Conservation (phyloP, 2,329 filamentous ascomycete genomes). For the Davidsoniella australis region DNA sequence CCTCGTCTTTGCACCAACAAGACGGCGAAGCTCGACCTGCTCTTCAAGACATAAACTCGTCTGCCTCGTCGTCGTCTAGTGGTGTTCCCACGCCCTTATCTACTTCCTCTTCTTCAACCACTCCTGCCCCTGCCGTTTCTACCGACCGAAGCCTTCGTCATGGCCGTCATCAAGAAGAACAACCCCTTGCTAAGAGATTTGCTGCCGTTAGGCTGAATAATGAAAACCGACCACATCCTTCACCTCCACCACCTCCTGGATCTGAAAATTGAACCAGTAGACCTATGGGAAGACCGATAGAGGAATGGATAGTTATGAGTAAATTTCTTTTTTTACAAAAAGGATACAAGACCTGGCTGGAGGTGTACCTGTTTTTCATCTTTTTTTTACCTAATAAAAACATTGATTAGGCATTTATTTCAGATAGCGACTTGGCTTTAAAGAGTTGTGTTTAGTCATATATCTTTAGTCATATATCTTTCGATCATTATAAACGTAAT, state of each 20-base stretch:
- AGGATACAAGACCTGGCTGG: no score
- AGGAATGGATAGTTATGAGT: no score
- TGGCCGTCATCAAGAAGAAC: constrained; percentile 23
- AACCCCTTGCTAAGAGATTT: constrained; percentile 49
- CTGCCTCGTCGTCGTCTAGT: constrained; percentile 17
- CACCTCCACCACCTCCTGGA: constrained; percentile 2
- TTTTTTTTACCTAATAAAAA: no score
- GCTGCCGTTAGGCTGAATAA: constrained; percentile 47
- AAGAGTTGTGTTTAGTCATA: no score
- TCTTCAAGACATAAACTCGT: constrained; percentile 8
- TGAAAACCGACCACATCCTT: constrained; percentile 13
- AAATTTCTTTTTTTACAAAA: no score
- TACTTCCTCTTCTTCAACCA: constrained; percentile 11
- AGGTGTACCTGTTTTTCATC: no score
- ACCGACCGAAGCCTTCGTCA: constrained; percentile 7
- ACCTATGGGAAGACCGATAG: no score
- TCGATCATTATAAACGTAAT: no score
- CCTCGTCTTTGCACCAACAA: constrained; percentile 11
- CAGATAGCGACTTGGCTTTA: no score
- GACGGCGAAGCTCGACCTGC: constrained; percentile 15
- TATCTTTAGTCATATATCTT: no score
- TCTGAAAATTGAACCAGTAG: no score
- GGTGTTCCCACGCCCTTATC: constrained; percentile 15
- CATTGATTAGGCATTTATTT: no score
- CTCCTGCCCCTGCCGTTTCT: constrained; percentile 3